Conservation (phyloP, 345 rosid species). For the Moricandia arvensis region DNA sequence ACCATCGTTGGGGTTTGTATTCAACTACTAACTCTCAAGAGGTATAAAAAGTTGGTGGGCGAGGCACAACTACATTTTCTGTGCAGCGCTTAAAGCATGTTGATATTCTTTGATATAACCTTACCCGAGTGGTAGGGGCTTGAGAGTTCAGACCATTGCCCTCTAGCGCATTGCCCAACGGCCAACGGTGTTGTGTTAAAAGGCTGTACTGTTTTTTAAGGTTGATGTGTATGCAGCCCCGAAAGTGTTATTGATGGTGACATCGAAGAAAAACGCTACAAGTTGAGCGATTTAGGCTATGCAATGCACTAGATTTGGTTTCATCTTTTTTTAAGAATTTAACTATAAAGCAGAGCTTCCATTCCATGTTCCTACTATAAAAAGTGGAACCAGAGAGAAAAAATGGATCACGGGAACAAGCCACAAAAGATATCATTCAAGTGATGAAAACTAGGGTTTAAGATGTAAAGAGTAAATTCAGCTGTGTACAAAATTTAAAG, state of each 20-base stretch:
- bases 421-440: slow-evolving; percentile 19
- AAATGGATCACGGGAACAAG: slow-evolving; percentile 9
- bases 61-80: slow-evolving; percentile 59
- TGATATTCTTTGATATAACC: slow-evolving; percentile 55
- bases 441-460: not conserved
- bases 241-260: not conserved
- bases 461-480: slow-evolving; percentile 15
- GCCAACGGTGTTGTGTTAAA: slow-evolving; percentile 47
- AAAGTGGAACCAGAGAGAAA: slow-evolving; percentile 8
- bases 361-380: slow-evolving; percentile 12
- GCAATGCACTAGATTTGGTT: slow-evolving; percentile 27
- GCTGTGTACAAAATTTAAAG: slow-evolving; percentile 15
- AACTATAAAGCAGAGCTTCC: slow-evolving; percentile 11
- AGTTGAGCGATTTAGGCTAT: not conserved
- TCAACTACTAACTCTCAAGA: slow-evolving; percentile 58
- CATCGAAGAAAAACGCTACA: too few species aligned
- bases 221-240: too few species aligned
- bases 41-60: slow-evolving; percentile 74
- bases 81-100: slow-evolving; percentile 84
- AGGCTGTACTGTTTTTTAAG: too few species aligned
- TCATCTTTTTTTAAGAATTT: slow-evolving; percentile 20
- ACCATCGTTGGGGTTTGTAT: slow-evolving; percentile 56
- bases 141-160: slow-evolving; percentile 51
- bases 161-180: slow-evolving; percentile 59
- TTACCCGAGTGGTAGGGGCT: slow-evolving; percentile 79